Evolutionary conservation across 2,329 filamentous ascomycete genomes (phyloP).

Genomic region (Dissoconium aciculare): DNA sequence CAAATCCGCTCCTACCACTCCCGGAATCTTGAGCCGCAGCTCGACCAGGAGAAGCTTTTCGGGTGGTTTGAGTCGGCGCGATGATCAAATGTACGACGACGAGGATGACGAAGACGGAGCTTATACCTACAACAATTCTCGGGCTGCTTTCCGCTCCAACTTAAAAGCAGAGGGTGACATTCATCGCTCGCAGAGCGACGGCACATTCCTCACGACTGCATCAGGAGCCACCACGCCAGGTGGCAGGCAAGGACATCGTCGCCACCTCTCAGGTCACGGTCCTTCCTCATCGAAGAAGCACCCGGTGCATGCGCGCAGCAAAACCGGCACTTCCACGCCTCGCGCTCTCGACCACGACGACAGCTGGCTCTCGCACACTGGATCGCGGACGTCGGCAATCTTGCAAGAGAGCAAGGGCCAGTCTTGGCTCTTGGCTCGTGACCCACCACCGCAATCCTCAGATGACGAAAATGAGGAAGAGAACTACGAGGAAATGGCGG

Average conservation of each 20-base stretch:
- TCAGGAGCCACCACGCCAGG: not conserved
- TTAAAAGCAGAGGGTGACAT: constrained; percentile 16
- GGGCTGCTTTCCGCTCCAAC: not conserved
- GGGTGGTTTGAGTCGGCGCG: constrained; percentile 20
- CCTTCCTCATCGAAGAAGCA: not conserved
- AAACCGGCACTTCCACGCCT: constrained; percentile 11
- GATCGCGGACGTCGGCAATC: constrained; percentile 40
- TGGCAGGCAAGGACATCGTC: not conserved
- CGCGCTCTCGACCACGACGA: constrained; percentile 24
- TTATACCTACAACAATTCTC: not conserved
- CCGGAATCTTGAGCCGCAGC: constrained; percentile 32
- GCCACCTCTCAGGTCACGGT: not conserved
- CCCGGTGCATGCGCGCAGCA: constrained; percentile 20
- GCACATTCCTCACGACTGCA: constrained; percentile 18
- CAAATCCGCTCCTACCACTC: constrained; percentile 34
- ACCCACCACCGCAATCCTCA: constrained; percentile 34
- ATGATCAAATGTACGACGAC: constrained; percentile 17
- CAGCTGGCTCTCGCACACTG: constrained; percentile 46
- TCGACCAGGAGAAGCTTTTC: constrained; percentile 24
- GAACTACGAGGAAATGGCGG: constrained; percentile 23
- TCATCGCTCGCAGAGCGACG: constrained; percentile 34
- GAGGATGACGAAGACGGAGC: constrained; percentile 8
- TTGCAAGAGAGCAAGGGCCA: constrained; percentile 48
- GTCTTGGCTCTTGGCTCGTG: constrained; percentile 42
- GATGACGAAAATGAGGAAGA: constrained; percentile 24